These are phyloP conservation scores for Huiozyma sinensis DNA, from an alignment of 805 yeast species.

Conservation along the genomic window DNA sequence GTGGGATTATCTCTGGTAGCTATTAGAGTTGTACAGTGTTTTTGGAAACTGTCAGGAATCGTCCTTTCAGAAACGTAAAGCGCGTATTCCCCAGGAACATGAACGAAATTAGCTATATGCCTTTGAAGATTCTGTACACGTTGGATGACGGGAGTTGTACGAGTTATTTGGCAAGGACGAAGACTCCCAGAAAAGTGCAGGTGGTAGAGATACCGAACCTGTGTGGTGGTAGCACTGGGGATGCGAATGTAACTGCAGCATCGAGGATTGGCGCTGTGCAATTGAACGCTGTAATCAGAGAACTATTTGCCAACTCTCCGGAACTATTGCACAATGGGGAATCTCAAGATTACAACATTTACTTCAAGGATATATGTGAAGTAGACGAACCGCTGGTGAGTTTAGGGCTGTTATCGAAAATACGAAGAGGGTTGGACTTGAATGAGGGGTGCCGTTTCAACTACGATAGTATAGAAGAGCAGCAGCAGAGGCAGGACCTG, in stretches of 20 bases:
- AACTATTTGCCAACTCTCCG: conserved; percentile 25
- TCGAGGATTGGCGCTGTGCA: conserved; percentile 24
- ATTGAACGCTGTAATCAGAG: conserved; percentile 18
- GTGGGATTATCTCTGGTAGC: too few relatives aligned
- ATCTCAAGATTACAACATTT: conserved; percentile 23
- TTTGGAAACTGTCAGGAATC: too few relatives aligned
- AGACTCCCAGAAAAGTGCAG: conserved; percentile 17
- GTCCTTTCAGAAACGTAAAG: too few relatives aligned
- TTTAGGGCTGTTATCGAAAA: conserved; percentile 25
- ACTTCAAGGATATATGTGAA: conserved; percentile 27
- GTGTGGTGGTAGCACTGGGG: not conserved
- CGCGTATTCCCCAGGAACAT: conserved; percentile 2
- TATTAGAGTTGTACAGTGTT: too few relatives aligned
- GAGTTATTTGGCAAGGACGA: conserved; percentile 25
- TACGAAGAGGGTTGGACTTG: conserved; percentile 13
- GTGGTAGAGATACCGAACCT: conserved; percentile 20
- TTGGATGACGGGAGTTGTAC: conserved; percentile 19
- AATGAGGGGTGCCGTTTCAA: not conserved
- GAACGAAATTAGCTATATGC: conserved; percentile 18
- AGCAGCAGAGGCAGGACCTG: not conserved
- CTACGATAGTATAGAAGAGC: not conserved
- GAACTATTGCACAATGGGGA: conserved; percentile 18
- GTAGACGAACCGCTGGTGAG: conserved; percentile 29
- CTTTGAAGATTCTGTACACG: conserved; percentile 27
- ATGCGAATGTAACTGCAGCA: not conserved